Evolutionary conservation across 2,329 filamentous ascomycete genomes (phyloP).

Genomic region (Penicillium rolfsii): DNA sequence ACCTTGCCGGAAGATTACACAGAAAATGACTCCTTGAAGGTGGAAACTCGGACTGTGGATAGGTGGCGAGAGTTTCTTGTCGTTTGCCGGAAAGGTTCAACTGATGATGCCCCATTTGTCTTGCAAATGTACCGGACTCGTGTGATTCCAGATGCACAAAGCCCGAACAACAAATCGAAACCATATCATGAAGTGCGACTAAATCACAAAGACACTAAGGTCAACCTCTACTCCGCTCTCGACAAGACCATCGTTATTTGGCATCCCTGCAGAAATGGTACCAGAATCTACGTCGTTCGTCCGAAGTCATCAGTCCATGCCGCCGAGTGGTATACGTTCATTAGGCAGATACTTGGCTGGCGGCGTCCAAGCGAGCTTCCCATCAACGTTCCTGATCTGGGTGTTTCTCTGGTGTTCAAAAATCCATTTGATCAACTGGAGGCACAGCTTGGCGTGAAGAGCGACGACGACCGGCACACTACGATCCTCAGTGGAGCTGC

Average conservation of each 20-base stretch:
- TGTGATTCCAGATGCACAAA: constrained; percentile 65
- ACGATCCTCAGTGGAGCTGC: constrained; percentile 41
- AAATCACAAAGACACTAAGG: constrained; percentile 55
- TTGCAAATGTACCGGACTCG: constrained; percentile 65
- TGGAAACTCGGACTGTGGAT: constrained; percentile 61
- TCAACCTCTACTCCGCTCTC: constrained; percentile 67
- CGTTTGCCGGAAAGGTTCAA: constrained; percentile 62
- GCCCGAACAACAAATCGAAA: constrained; percentile 51
- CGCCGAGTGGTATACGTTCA: constrained; percentile 70
- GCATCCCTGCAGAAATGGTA: constrained; percentile 57
- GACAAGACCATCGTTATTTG: constrained; percentile 70
- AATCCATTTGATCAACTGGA: constrained; percentile 62
- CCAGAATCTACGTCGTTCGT: constrained; percentile 65
- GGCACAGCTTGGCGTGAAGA: constrained; percentile 39
- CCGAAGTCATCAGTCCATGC: constrained; percentile 63
- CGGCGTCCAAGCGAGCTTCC: constrained; percentile 59
- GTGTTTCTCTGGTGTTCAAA: constrained; percentile 60
- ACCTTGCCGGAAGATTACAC: constrained; percentile 63
- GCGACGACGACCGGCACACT: constrained; percentile 51
- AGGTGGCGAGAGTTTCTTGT: constrained; percentile 68
- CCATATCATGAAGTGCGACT: constrained; percentile 63
- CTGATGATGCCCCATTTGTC: constrained; percentile 58
- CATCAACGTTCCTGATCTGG: constrained; percentile 66
- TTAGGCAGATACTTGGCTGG: constrained; percentile 63
- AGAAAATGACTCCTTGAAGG: constrained; percentile 64